A percentile compares a stretch with the other conserved stretches of the same genome.
Evolutionary conservation across 495 filamentous ascomycete genomes (phyloP).

Genomic region (Geoglossum glabrum): DNA sequence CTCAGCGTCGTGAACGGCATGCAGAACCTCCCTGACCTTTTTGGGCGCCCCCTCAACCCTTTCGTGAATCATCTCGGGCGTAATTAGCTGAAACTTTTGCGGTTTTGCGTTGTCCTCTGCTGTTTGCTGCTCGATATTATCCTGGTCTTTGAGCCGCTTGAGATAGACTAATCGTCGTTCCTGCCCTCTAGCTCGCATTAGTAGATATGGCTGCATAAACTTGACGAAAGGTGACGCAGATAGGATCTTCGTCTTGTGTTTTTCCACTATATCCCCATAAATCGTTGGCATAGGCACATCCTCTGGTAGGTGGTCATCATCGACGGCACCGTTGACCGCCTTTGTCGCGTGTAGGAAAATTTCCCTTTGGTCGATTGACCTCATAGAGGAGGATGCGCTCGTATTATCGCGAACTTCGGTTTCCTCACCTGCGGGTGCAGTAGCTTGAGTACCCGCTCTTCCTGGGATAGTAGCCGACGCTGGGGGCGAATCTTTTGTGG

Average conservation of each 20-base stretch:
- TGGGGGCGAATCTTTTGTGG: not conserved
- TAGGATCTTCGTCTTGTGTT: conserved; percentile 79
- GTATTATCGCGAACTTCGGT: not conserved
- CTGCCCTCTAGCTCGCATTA: conserved; percentile 80
- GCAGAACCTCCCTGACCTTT: conserved; percentile 79
- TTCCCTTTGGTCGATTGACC: not conserved
- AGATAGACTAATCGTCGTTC: conserved; percentile 65
- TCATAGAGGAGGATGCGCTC: not conserved
- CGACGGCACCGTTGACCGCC: not conserved
- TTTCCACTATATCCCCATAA: conserved; percentile 84
- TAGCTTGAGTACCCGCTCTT: not conserved
- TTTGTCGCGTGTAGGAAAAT: not conserved
- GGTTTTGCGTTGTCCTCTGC: conserved; percentile 37
- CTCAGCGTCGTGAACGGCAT: conserved; percentile 86
- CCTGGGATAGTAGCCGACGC: not conserved
- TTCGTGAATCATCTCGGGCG: conserved; percentile 82
- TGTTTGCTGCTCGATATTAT: conserved; percentile 28
- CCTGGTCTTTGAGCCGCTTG: conserved; percentile 61
- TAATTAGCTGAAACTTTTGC: conserved; percentile 70
- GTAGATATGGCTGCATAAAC: conserved; percentile 79
- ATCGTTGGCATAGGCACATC: conserved; percentile 79
- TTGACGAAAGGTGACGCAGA: conserved; percentile 92
- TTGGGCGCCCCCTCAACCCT: conserved; percentile 53
- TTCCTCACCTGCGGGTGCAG: not conserved
- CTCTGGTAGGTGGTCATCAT: conserved; percentile 48